phyloP scores from a whole-genome alignment of 2,329 filamentous ascomycete genomes.

The Cladosporium oxysporum region DNA sequence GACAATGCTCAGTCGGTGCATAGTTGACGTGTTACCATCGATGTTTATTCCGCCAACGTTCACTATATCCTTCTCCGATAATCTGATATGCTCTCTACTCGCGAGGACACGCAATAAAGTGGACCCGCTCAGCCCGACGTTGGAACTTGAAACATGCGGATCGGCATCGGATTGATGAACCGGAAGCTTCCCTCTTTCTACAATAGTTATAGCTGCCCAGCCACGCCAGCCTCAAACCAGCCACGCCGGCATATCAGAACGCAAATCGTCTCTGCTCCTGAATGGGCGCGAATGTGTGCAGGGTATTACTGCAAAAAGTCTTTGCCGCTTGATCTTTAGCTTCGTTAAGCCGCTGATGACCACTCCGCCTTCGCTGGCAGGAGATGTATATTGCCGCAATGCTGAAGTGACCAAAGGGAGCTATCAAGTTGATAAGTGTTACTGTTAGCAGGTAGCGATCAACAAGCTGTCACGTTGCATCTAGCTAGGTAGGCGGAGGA shows the following conservation, averaged over 20 bases:
- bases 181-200: background rate
- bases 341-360: background rate
- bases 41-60: background rate
- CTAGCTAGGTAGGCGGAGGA: background rate
- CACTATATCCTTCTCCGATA: background rate
- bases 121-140: background rate
- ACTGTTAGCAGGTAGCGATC: background rate
- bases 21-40: background rate
- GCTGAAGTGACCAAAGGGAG: background rate
- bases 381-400: background rate
- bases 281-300: background rate
- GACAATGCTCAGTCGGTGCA: background rate
- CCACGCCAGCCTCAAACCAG: background rate
- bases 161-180: constrained; percentile 1
- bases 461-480: background rate
- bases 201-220: background rate
- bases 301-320: background rate
- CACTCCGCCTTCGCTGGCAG: background rate
- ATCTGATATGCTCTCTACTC: background rate
- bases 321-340: background rate
- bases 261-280: background rate
- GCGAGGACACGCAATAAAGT: background rate
- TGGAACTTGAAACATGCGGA: constrained; percentile 5
- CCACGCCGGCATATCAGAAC: background rate
- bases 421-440: background rate